Conservation (phyloP, 2,329 filamentous ascomycete species). For the Fusarium sp. region DNA sequence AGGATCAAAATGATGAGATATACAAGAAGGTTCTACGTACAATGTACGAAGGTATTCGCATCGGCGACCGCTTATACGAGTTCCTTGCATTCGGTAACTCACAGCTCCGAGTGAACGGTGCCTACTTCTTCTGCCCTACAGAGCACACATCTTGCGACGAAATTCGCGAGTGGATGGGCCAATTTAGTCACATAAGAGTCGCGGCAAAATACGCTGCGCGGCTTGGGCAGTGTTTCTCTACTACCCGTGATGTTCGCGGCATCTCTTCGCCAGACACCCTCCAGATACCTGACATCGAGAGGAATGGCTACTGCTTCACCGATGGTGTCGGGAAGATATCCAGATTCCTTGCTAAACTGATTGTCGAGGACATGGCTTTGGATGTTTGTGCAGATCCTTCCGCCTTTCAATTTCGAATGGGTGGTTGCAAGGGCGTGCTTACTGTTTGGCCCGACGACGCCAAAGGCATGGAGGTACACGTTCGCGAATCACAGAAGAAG, state of each 20-base stretch:
- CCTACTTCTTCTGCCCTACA: constrained; percentile 88
- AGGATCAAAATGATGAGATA: constrained; percentile 71
- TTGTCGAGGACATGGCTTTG: constrained; percentile 75
- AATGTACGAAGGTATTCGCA: constrained; percentile 79
- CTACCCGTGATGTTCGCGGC: constrained; percentile 78
- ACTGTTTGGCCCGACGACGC: constrained; percentile 77
- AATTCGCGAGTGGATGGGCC: constrained; percentile 88
- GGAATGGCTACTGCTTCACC: constrained; percentile 78
- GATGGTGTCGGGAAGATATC: constrained; percentile 98
- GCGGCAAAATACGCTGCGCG: constrained; percentile 92
- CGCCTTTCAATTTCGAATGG: constrained; percentile 90
- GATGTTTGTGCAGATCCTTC: constrained; percentile 73
- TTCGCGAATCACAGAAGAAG: constrained; percentile 88
- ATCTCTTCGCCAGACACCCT: constrained; percentile 68
- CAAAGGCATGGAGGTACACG: constrained; percentile 74
- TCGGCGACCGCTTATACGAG: constrained; percentile 84
- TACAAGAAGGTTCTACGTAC: constrained; percentile 79
- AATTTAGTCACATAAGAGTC: constrained; percentile 81
- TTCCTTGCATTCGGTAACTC: constrained; percentile 97
- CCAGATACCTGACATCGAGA: constrained; percentile 76
- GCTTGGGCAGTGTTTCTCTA: constrained; percentile 95
- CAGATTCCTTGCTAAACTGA: constrained; percentile 75
- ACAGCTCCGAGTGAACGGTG: constrained; percentile 90
- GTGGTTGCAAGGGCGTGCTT: constrained; percentile 91
- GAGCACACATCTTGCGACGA: constrained; percentile 74